Conservation (phyloP, 2,329 filamentous ascomycete genomes). For the Lasiodiplodia sp. region DNA sequence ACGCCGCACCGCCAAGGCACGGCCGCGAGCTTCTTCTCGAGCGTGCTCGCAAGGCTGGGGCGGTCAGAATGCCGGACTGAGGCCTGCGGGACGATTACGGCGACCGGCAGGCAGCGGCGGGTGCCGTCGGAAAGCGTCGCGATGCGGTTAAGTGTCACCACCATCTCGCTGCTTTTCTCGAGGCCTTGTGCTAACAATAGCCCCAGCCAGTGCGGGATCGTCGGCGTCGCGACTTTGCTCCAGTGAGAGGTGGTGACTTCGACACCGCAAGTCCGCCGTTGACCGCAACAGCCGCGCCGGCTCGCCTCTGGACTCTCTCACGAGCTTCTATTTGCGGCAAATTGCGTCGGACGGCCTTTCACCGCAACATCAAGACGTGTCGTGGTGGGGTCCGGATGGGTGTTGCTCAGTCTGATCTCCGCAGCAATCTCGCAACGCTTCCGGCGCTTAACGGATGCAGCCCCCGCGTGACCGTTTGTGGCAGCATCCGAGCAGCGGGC, state of each 20-base stretch:
- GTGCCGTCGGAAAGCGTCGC: constrained; percentile 15
- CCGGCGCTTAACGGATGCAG: constrained; percentile 9
- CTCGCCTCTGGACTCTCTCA: neutral
- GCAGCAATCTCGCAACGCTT: constrained; percentile 18
- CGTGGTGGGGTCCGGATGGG: constrained; percentile 20
- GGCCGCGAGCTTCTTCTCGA: neutral
- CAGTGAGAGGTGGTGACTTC: neutral
- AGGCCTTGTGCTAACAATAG: constrained; percentile 11
- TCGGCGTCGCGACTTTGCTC: neutral
- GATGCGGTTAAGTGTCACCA: constrained; percentile 17
- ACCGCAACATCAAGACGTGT: constrained; percentile 17
- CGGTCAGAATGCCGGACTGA: neutral
- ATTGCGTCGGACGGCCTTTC: neutral
- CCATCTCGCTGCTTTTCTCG: constrained; percentile 4
- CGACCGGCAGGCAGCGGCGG: constrained; percentile 6
- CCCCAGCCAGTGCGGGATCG: constrained; percentile 15
- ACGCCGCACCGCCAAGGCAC: neutral
- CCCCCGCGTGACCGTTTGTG: constrained; percentile 16
- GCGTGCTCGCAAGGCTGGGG: neutral
- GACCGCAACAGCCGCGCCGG: constrained; percentile 15
- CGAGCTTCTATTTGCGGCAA: neutral
- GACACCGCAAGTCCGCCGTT: constrained; percentile 23
- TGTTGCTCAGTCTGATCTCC: constrained; percentile 12
- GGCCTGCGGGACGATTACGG: neutral
- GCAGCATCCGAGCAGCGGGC: neutral